phyloP scores from a whole-genome alignment of 2,329 filamentous ascomycete species.

The Colletotrichum sp. region DNA sequence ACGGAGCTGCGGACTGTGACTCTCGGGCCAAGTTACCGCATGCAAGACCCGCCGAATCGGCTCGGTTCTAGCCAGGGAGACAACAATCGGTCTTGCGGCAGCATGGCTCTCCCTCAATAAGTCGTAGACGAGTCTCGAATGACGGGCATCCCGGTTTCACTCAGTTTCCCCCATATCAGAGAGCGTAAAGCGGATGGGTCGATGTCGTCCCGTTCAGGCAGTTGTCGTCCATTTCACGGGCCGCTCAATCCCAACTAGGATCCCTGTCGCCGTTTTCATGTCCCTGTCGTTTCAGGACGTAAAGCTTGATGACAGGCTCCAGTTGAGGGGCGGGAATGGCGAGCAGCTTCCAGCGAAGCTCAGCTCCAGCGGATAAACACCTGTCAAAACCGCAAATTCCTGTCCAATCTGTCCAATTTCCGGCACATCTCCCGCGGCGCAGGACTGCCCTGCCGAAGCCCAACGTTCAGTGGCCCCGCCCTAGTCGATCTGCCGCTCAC shows the following conservation, averaged over 20 bases:
- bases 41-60: slow-evolving; percentile 7
- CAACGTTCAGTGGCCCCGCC: slow-evolving; percentile 3
- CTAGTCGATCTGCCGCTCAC: slow-evolving; percentile 15
- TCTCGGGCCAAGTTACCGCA: slow-evolving; percentile 16
- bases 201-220: neutral
- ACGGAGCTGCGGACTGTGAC: slow-evolving; percentile 11
- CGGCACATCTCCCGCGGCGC: neutral
- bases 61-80: neutral
- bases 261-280: slow-evolving; percentile 4
- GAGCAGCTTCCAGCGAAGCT: neutral
- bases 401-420: slow-evolving; percentile 1
- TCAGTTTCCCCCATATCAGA: neutral
- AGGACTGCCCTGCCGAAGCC: slow-evolving; percentile 1
- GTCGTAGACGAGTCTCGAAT: neutral
- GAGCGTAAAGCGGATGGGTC: neutral
- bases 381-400: neutral
- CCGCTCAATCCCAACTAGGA: neutral
- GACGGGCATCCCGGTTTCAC: neutral
- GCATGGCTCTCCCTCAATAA: neutral
- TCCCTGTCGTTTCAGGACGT: slow-evolving; percentile 18
- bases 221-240: slow-evolving; percentile 2
- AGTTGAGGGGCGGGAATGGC: neutral
- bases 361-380: neutral
- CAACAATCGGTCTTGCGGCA: neutral
- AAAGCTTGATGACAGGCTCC: slow-evolving; percentile 18